These are phyloP conservation scores for Nemophila menziesii DNA, from an alignment of 257 asterid genomes.

Conservation along the genomic window DNA sequence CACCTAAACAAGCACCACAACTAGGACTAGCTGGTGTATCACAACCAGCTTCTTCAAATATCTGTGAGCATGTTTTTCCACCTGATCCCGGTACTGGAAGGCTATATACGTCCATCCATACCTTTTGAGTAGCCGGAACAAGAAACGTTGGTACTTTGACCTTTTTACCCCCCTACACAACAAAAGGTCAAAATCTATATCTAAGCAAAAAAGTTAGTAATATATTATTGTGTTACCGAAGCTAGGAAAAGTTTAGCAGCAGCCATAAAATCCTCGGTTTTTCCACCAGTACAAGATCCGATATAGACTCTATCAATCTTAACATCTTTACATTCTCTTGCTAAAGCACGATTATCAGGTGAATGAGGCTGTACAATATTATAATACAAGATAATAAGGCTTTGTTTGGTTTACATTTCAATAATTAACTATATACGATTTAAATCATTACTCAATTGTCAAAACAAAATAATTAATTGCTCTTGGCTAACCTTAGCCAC, in stretches of 20 bases:
- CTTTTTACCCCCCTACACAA: conserved; percentile 70
- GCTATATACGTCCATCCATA: conserved; percentile 91
- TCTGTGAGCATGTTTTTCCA: conserved; percentile 93
- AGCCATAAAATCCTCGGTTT: conserved; percentile 94
- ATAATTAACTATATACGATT: no score
- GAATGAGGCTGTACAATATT: conserved; percentile 73
- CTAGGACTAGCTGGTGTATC: conserved; percentile 98
- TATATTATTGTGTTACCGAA: conserved; percentile 36
- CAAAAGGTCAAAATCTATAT: background rate
- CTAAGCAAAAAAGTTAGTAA: background rate
- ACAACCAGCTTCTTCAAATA: conserved; percentile 97
- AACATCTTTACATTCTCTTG: conserved; percentile 91
- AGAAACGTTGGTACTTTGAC: conserved; percentile 98
- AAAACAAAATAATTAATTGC: no score
- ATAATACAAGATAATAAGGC: background rate
- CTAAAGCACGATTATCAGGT: conserved; percentile 93
- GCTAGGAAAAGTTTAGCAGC: conserved; percentile 89
- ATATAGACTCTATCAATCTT: conserved; percentile 87
- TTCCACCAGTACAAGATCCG: conserved; percentile 97
- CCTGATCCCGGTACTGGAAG: conserved; percentile 91
- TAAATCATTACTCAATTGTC: no score
- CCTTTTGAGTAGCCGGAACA: conserved; percentile 99
- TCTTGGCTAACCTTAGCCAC: conserved; percentile 69
- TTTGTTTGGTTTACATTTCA: background rate
- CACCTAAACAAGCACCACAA: conserved; percentile 96